These are phyloP conservation scores for Cercospora sp. DNA, from an alignment of 2,329 filamentous ascomycete species.

Conservation along the genomic window DNA sequence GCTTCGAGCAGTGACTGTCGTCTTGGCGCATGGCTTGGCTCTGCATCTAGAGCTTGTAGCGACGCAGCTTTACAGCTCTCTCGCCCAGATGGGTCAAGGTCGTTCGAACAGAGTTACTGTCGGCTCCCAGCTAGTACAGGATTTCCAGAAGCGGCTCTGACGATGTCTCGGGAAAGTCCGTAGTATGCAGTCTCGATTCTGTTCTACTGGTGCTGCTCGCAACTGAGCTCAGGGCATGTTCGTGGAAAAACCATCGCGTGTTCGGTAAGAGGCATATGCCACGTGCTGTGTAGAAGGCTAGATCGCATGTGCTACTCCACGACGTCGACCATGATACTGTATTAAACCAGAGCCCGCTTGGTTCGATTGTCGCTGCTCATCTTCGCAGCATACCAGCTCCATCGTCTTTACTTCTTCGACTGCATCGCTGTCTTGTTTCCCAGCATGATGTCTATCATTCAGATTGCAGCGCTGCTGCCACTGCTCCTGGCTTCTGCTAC, in stretches of 20 bases:
- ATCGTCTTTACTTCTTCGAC: not conserved
- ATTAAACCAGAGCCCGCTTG: not conserved
- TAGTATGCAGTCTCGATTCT: not conserved
- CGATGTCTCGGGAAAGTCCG: not conserved
- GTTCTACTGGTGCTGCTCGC: not conserved
- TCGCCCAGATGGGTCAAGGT: not conserved
- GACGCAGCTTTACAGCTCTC: not conserved
- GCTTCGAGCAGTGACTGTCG: not conserved
- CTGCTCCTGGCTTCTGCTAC: not conserved
- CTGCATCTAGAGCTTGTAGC: not conserved
- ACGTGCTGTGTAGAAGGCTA: not conserved
- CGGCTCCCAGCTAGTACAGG: not conserved
- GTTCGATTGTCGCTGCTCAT: not conserved
- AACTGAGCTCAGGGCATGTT: not conserved
- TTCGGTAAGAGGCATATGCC: not conserved
- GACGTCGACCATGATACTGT: not conserved
- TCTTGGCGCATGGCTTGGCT: not conserved
- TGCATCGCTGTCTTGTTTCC: not conserved
- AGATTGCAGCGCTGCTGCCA: constrained; percentile 2
- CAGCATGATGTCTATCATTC: not conserved
- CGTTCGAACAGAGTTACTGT: not conserved
- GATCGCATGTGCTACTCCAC: not conserved
- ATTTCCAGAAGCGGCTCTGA: not conserved
- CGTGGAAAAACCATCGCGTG: not conserved
- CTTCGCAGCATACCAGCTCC: not conserved